Conservation (phyloP, 257 asterid genomes). For the Solanum dulcamara region DNA sequence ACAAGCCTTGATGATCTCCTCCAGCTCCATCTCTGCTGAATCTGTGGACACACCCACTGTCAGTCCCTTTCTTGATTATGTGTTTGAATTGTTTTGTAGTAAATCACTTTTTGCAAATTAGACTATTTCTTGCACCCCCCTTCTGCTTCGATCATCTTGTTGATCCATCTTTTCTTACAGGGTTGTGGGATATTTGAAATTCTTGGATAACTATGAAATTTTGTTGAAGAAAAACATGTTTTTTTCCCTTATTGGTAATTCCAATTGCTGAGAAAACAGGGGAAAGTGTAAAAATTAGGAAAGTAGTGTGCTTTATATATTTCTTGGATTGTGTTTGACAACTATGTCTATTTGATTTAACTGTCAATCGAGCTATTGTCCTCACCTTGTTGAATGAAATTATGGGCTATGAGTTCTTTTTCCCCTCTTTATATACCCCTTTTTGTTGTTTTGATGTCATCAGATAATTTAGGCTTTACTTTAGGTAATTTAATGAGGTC, state of each 20-base stretch:
- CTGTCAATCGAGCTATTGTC: neutral
- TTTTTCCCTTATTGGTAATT: neutral
- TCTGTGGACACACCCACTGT: constrained; percentile 1
- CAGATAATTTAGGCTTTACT: neutral
- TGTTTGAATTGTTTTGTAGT: neutral
- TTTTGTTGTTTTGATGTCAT: neutral
- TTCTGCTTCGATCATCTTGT: neutral
- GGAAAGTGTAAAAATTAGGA: neutral
- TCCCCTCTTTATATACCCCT: neutral
- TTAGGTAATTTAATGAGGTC: neutral
- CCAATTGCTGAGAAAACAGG: neutral
- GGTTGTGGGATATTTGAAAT: neutral
- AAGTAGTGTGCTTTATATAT: neutral
- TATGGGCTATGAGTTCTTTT: neutral
- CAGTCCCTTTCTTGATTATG: neutral
- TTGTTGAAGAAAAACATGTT: neutral
- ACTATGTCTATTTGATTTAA: neutral
- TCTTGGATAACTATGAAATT: neutral
- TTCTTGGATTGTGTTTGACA: neutral
- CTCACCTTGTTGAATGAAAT: neutral
- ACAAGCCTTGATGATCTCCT: neutral
- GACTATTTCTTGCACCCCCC: neutral
- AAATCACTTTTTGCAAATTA: neutral
- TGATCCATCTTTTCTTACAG: neutral
- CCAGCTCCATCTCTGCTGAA: constrained; percentile 2